Conservation (phyloP, 495 filamentous ascomycete species). For the Penicillium arizonense region DNA sequence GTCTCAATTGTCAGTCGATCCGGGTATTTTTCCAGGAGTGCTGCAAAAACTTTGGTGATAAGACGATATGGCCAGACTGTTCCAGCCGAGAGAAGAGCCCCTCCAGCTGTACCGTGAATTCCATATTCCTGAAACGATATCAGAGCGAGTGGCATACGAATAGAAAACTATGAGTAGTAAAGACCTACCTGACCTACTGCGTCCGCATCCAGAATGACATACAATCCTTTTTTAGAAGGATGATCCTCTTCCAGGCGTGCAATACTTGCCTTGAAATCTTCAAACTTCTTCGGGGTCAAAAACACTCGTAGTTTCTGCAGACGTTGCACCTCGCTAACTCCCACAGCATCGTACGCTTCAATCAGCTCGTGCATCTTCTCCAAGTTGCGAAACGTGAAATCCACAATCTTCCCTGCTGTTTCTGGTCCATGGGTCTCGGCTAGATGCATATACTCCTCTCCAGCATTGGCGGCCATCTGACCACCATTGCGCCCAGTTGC, state of each 20-base stretch:
- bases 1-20: slow-evolving; percentile 73
- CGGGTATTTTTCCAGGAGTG: slow-evolving; percentile 43
- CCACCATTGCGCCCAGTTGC: slow-evolving; percentile 65
- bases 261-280: slow-evolving; percentile 24
- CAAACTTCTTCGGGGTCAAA: slow-evolving; percentile 21
- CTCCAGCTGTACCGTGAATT: slow-evolving; percentile 44
- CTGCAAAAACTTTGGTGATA: slow-evolving; percentile 62
- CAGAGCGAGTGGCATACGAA: neutral
- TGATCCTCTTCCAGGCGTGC: slow-evolving; percentile 24
- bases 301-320: slow-evolving; percentile 32
- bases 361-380: slow-evolving; percentile 27
- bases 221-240: slow-evolving; percentile 23
- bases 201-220: slow-evolving; percentile 26
- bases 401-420: slow-evolving; percentile 27
- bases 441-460: slow-evolving; percentile 31
- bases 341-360: slow-evolving; percentile 21
- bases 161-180: neutral
- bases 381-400: slow-evolving; percentile 30
- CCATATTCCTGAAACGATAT: slow-evolving; percentile 23
- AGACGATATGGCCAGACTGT: slow-evolving; percentile 82
- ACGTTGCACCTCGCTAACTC: slow-evolving; percentile 24
- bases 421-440: slow-evolving; percentile 18
- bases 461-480: slow-evolving; percentile 34
- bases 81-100: slow-evolving; percentile 43
- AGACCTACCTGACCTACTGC: slow-evolving; percentile 16